Conservation (phyloP, 371 early-diverging fungal genomes). For the Catenaria anguillulae region DNA sequence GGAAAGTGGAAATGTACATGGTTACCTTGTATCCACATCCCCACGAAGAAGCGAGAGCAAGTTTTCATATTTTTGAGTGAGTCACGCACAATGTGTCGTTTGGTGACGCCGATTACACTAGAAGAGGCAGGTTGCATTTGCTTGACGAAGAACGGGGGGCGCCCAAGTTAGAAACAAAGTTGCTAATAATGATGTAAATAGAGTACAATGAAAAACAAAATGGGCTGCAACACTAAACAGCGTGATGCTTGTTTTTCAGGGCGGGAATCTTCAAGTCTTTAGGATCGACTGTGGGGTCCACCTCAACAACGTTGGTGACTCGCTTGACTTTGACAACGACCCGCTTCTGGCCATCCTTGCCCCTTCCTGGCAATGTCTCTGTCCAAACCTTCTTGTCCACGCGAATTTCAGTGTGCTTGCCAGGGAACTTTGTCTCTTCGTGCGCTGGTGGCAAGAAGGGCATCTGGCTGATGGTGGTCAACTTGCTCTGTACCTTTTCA, state of each 20-base stretch:
- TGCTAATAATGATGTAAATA: too few relatives aligned
- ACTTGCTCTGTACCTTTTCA: not conserved
- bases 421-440: not conserved
- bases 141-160: too few relatives aligned
- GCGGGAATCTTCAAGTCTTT: not conserved
- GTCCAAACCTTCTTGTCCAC: conserved; percentile 2
- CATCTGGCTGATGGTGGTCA: not conserved
- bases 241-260: not conserved
- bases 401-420: not conserved
- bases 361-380: not conserved
- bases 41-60: too few relatives aligned
- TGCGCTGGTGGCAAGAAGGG: not conserved
- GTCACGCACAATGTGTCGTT: too few relatives aligned
- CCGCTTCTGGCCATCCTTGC: not conserved
- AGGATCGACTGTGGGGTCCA: not conserved
- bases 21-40: too few relatives aligned
- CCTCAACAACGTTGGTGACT: not conserved
- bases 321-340: not conserved
- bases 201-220: too few relatives aligned
- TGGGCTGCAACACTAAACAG: too few relatives aligned
- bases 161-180: too few relatives aligned
- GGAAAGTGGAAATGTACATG: too few relatives aligned
- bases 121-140: too few relatives aligned
- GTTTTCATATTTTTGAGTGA: too few relatives aligned
- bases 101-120: too few relatives aligned